Percentiles rank a stretch among this genome's conserved stretches.
Conservation (phyloP, 148 eudicot species). For the Cornus kousa region DNA sequence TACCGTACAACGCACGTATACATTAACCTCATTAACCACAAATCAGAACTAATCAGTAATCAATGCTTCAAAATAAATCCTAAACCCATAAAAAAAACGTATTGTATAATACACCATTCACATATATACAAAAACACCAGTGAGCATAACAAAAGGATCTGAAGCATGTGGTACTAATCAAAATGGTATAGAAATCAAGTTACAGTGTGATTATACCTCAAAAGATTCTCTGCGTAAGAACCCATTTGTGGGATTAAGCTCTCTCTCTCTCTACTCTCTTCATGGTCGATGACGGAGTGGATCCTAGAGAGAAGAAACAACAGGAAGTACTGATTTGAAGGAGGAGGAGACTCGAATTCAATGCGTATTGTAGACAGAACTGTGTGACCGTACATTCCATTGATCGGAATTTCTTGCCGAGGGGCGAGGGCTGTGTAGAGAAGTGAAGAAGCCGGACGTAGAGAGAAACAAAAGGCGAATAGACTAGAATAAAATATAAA, state of each 20-base stretch:
- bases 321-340: not conserved
- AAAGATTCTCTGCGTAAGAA: not conserved
- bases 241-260: not conserved
- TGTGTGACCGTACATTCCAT: not conserved
- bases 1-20: no score
- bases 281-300: not conserved
- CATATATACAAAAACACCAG: not conserved
- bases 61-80: not conserved
- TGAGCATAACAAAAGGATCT: not conserved
- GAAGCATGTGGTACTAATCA: constrained; percentile 17
- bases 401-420: not conserved
- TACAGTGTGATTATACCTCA: not conserved
- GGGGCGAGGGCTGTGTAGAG: not conserved
- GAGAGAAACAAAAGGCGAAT: no score
- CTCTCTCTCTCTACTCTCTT: not conserved
- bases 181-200: constrained; percentile 17
- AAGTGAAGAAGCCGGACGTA: constrained; percentile 3
- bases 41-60: constrained; percentile 10
- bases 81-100: not conserved
- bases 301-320: not conserved
- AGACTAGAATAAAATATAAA: not conserved
- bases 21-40: constrained; percentile 13
- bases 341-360: not conserved
- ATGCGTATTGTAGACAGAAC: not conserved
- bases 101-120: not conserved